A percentile compares a stretch with the other conserved stretches of the same genome.
Evolutionary conservation across 1,139 yeast species (phyloP).

Genomic region (Hansenula lynferdii): DNA sequence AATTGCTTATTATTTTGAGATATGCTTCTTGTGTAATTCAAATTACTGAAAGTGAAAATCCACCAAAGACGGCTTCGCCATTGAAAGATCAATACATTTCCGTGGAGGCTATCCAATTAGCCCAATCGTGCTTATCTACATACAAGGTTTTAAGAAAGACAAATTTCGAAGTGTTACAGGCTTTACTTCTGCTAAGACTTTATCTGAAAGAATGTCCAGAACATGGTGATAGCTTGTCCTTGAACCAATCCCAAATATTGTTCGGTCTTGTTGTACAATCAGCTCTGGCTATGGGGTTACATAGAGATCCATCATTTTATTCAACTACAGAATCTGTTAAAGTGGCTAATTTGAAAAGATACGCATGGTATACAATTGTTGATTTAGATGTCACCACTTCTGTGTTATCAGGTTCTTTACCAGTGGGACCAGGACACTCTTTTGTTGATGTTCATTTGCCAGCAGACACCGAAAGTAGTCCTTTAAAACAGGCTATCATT

Average conservation of each 20-base stretch:
- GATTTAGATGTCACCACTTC: not conserved
- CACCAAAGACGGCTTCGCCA: conserved; percentile 3
- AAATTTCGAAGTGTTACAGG: conserved; percentile 13
- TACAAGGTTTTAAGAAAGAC: conserved; percentile 12
- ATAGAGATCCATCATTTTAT: conserved; percentile 22
- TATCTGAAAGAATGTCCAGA: conserved; percentile 24
- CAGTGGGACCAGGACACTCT: not conserved
- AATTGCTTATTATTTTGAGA: conserved; percentile 1
- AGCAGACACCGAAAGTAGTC: not conserved
- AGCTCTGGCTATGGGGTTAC: conserved; percentile 31
- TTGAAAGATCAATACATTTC: conserved; percentile 2
- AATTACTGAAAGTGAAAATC: conserved; percentile 4
- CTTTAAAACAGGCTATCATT: not conserved
- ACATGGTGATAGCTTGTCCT: conserved; percentile 31
- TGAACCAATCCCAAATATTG: conserved; percentile 29
- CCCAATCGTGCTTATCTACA: conserved; percentile 11
- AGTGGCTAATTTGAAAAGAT: not conserved
- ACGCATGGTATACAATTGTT: not conserved
- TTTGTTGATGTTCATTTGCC: not conserved
- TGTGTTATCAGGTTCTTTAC: not conserved
- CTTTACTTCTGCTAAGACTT: conserved; percentile 9
- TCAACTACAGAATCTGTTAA: not conserved
- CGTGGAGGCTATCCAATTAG: conserved; percentile 7
- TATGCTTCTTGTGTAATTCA: no score
- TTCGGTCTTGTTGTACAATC: conserved; percentile 30